phyloP scores from a whole-genome alignment of 2,329 filamentous ascomycete genomes.

The Hymenotorrendiella dingleyae region DNA sequence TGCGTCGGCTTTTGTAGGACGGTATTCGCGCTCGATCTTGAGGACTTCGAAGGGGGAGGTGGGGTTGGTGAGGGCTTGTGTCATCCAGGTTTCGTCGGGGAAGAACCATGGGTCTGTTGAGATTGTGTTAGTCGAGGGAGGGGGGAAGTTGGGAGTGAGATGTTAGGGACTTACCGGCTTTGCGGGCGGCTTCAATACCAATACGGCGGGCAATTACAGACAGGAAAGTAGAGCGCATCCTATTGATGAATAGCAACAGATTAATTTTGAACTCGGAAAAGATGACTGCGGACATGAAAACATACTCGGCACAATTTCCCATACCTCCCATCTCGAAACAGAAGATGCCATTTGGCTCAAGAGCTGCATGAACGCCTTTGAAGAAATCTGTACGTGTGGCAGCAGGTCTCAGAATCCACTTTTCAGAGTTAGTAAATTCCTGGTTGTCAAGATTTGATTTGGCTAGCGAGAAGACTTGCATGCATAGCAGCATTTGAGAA shows the following conservation, averaged over 20 bases:
- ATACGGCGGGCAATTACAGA: conserved; percentile 46
- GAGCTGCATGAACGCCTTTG: conserved; percentile 41
- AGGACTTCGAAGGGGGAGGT: conserved; percentile 37
- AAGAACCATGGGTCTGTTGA: conserved; percentile 76
- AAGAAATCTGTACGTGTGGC: conserved; percentile 45
- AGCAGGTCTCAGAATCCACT: conserved; percentile 54
- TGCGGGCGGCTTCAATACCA: conserved; percentile 41
- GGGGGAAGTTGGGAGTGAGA: no score
- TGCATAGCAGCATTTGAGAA: conserved; percentile 61
- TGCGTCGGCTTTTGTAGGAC: conserved; percentile 53
- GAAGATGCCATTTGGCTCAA: conserved; percentile 52
- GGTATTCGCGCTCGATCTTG: conserved; percentile 55
- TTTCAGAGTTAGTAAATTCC: conserved; percentile 20
- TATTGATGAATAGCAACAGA: no score
- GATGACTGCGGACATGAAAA: not conserved
- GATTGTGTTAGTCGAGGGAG: no score
- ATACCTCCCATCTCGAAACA: conserved; percentile 68
- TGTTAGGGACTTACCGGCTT: no score
- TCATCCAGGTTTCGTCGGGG: conserved; percentile 56
- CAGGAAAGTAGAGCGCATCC: conserved; percentile 50
- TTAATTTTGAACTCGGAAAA: not conserved
- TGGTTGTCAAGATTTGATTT: not conserved
- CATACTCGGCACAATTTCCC: conserved; percentile 55
- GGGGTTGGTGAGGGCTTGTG: conserved; percentile 35
- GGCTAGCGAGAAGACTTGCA: not conserved